Evolutionary conservation across 2,329 filamentous ascomycete genomes (phyloP).

Genomic region (Trichoderma sp.): DNA sequence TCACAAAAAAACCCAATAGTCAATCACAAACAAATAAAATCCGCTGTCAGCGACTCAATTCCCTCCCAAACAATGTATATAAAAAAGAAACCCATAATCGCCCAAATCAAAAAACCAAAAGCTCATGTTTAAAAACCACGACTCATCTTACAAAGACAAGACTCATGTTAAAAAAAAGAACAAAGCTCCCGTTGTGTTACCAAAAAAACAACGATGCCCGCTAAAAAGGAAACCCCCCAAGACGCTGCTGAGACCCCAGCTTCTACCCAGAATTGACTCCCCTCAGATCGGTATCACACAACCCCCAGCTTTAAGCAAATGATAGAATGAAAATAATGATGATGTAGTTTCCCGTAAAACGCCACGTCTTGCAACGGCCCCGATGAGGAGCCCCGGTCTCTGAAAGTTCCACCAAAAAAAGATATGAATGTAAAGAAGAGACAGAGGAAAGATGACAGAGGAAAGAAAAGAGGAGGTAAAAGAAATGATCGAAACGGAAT

Average conservation of each 20-base stretch:
- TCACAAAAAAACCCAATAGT: neutral
- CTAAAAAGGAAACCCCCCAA: neutral
- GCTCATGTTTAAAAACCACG: too few species aligned
- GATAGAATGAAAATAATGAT: neutral
- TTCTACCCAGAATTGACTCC: conserved; percentile 10
- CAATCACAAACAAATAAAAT: neutral
- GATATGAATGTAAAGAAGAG: neutral
- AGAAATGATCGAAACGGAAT: neutral
- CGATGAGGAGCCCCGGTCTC: neutral
- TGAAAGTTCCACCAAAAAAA: neutral
- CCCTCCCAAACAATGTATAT: neutral
- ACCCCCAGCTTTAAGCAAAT: neutral
- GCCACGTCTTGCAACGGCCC: neutral
- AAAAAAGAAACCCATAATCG: neutral
- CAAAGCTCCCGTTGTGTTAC: neutral
- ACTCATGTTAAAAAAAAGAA: neutral
- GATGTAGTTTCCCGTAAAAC: conserved; percentile 1
- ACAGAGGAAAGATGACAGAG: neutral
- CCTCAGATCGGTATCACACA: neutral
- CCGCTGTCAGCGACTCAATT: neutral
- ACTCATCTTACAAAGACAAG: neutral
- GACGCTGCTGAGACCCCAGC: conserved; percentile 4
- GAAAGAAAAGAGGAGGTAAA: neutral
- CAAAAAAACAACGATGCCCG: neutral
- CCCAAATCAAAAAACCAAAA: neutral